These are phyloP conservation scores for Heimioporus sp. DNA, from an alignment of 768 basidiomycete genomes.

Conservation along the genomic window DNA sequence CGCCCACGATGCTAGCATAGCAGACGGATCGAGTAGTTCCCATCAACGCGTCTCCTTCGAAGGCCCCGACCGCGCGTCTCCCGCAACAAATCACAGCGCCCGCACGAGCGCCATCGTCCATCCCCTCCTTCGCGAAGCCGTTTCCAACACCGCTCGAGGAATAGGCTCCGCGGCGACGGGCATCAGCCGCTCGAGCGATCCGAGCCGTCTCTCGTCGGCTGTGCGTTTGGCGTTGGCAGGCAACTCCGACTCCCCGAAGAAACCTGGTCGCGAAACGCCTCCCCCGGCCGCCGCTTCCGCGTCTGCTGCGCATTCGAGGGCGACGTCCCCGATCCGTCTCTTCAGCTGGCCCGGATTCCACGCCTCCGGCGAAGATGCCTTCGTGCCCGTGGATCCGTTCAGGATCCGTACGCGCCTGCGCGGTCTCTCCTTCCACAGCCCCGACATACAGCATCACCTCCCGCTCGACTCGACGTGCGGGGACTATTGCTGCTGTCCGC, in stretches of 20 bases:
- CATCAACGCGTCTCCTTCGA: constrained; percentile 56
- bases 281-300: constrained; percentile 26
- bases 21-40: constrained; percentile 43
- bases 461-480: constrained; percentile 22
- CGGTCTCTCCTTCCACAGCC: constrained; percentile 19
- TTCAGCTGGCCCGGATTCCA: constrained; percentile 55
- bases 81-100: constrained; percentile 31
- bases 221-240: constrained; percentile 8
- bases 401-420: constrained; percentile 27
- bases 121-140: constrained; percentile 19
- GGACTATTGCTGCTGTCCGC: constrained; percentile 24
- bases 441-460: constrained; percentile 18
- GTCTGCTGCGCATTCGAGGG: constrained; percentile 40
- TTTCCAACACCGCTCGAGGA: constrained; percentile 3
- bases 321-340: constrained; percentile 57
- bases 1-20: constrained; percentile 15
- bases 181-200: constrained; percentile 8
- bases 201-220: constrained; percentile 6
- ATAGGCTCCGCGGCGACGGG: constrained; percentile 9
- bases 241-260: constrained; percentile 9
- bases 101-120: constrained; percentile 34
- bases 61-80: constrained; percentile 32
- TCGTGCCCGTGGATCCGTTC: constrained; percentile 57
- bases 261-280: constrained; percentile 27
- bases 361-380: constrained; percentile 51